Evolutionary conservation across 805 yeast genomes (phyloP), one percentile per base, ranked within the genome.

Genomic region (Wickerhamiella siamensis): DNA sequence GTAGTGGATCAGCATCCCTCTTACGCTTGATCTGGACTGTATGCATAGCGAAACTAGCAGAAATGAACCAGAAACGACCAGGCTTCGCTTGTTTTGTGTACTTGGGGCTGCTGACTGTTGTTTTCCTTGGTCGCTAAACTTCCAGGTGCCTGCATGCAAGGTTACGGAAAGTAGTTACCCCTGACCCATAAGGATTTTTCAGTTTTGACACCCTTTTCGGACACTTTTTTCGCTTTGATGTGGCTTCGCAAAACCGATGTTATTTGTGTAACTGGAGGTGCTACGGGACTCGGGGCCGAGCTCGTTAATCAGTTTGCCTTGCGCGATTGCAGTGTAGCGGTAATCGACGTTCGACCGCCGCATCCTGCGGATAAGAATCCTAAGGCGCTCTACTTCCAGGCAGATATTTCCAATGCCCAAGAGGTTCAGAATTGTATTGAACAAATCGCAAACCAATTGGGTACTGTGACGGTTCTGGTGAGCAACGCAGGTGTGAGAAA

Each of bases 1-100:
- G 84, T 19, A 88, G 66, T 2, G 96, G 94, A 50, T 83, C 95
- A 53, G 84, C 91, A 41, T 75, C 77, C 45, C 95, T 69, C 54
- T 80, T 79, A 44, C 97, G 71, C 60, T 91, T 88, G 56, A 88
- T 81, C 45, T 95, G 71, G 34, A 88, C 76, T 20, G 80, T 67
- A 29, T 31, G 47, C 44, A 19, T 37, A 8, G 6, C n/a, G n/a
- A n/a, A n/a, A n/a, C n/a, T n/a, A n/a, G n/a, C n/a, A n/a, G n/a
- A n/a, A n/a, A n/a, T n/a, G n/a, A n/a, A n/a, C n/a, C n/a, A n/a
- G n/a, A n/a, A n/a, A n/a, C n/a, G n/a, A n/a, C n/a, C n/a, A n/a
- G n/a, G n/a, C n/a, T n/a, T n/a, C n/a, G n/a, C n/a, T n/a, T n/a
- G n/a, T n/a, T n/a, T n/a, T n/a, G n/a, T n/a, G n/a, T n/a, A n/a